Conservation (phyloP, 1,284 basidiomycete species). For the Microbotryum saponariae region DNA sequence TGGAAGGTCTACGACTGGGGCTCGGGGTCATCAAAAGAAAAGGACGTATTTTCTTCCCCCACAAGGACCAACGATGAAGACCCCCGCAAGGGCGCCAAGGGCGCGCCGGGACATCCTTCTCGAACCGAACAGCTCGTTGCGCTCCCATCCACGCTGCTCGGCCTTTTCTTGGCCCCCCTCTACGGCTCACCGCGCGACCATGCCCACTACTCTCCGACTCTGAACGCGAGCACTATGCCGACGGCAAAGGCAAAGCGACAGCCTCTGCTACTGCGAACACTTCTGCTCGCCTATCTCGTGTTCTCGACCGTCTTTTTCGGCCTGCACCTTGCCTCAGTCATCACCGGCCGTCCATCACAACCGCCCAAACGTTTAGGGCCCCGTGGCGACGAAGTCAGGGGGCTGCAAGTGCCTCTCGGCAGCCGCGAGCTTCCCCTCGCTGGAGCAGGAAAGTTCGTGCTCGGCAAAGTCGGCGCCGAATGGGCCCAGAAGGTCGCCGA, state of each 20-base stretch:
- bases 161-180: constrained; percentile 22
- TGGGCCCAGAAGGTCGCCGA: constrained; percentile 21
- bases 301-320: constrained; percentile 30
- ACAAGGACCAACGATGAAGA: neutral
- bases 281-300: constrained; percentile 30
- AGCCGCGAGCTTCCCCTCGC: neutral
- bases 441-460: neutral
- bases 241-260: constrained; percentile 16
- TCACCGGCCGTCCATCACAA: neutral
- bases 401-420: neutral
- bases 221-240: constrained; percentile 11
- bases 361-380: neutral
- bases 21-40: neutral
- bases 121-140: constrained; percentile 5
- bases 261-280: constrained; percentile 25
- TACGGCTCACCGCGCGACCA: neutral
- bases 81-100: constrained; percentile 1
- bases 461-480: neutral
- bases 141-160: constrained; percentile 14
- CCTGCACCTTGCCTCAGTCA: constrained; percentile 7
- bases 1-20: constrained; percentile 29
- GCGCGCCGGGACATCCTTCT: neutral
- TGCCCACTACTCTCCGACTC: constrained; percentile 8
- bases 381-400: neutral
- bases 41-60: neutral